Conservation (phyloP, 768 basidiomycete species). For the Hydnomerulius pinastri region DNA sequence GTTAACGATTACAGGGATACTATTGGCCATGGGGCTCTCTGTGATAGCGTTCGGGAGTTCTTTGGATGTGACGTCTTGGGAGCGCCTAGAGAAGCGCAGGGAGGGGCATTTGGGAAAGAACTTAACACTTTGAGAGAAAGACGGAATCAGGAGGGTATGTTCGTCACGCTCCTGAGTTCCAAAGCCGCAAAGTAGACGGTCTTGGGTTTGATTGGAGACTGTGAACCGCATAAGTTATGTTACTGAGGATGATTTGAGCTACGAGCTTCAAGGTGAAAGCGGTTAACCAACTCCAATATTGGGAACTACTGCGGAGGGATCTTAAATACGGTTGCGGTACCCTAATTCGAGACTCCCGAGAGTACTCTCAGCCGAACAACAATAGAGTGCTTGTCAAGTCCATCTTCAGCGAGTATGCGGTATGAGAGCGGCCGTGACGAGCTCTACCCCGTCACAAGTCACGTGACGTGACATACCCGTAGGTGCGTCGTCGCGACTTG, state of each 20-base stretch:
- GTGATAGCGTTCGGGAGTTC: conserved; percentile 3
- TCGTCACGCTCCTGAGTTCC: neutral
- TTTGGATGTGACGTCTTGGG: conserved; percentile 22
- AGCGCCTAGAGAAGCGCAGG: conserved; percentile 18
- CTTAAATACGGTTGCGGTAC: neutral
- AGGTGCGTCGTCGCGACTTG: too few species aligned
- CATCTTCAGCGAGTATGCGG: neutral
- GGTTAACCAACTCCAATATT: neutral
- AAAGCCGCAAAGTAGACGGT: conserved; percentile 24
- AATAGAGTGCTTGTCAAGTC: neutral
- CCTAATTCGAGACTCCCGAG: neutral
- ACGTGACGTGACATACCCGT: conserved; percentile 17
- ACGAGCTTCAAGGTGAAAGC: neutral
- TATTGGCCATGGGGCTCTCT: conserved; percentile 8
- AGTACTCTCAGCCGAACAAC: neutral
- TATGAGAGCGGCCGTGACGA: conserved; percentile 2
- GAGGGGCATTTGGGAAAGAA: conserved; percentile 20
- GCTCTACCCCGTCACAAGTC: neutral
- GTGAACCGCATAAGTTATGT: conserved; percentile 27
- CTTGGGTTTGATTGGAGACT: conserved; percentile 40
- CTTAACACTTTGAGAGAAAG: conserved; percentile 22
- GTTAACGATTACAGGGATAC: conserved; percentile 19
- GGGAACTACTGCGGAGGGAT: neutral
- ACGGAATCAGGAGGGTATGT: conserved; percentile 19
- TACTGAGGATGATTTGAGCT: neutral